Percentiles rank a stretch among this genome's conserved stretches.
phyloP scores from a whole-genome alignment of 345 rosid species.

The Pistacia vera region DNA sequence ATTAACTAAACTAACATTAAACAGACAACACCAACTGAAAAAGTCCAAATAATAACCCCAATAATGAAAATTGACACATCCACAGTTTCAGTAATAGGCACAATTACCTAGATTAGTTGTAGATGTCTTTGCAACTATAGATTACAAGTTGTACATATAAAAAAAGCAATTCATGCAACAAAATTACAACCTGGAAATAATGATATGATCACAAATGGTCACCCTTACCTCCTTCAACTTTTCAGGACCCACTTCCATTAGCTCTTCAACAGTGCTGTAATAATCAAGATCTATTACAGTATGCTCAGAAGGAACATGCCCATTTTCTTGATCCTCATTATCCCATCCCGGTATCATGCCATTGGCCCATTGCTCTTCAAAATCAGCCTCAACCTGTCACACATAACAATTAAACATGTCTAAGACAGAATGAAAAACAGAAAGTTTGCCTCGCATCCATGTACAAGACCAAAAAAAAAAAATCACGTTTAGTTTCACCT shows the following conservation, averaged over 20 bases:
- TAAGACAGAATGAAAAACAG: neutral
- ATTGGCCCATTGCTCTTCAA: slow-evolving; percentile 73
- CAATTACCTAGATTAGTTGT: neutral
- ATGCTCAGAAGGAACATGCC: slow-evolving; percentile 42
- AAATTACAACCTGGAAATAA: neutral
- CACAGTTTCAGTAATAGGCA: neutral
- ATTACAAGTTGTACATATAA: neutral
- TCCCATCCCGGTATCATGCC: slow-evolving; percentile 70
- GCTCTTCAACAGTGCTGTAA: slow-evolving; percentile 88
- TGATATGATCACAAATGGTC: slow-evolving; percentile 7
- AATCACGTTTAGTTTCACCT: slow-evolving; percentile 42
- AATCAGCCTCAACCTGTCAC: slow-evolving; percentile 66
- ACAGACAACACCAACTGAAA: neutral
- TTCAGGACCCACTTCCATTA: slow-evolving; percentile 89
- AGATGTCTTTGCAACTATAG: neutral
- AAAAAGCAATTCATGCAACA: neutral
- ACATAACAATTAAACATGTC: neutral
- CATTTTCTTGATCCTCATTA: slow-evolving; percentile 58
- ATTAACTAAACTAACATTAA: neutral
- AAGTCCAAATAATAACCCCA: neutral
- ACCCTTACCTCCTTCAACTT: slow-evolving; percentile 76
- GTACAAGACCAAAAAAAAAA: neutral
- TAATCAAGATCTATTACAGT: slow-evolving; percentile 79
- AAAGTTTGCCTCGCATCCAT: neutral
- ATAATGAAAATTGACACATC: neutral